phyloP scores from a whole-genome alignment of 495 filamentous ascomycete genomes.

The Pseudotulostoma volvatum region DNA sequence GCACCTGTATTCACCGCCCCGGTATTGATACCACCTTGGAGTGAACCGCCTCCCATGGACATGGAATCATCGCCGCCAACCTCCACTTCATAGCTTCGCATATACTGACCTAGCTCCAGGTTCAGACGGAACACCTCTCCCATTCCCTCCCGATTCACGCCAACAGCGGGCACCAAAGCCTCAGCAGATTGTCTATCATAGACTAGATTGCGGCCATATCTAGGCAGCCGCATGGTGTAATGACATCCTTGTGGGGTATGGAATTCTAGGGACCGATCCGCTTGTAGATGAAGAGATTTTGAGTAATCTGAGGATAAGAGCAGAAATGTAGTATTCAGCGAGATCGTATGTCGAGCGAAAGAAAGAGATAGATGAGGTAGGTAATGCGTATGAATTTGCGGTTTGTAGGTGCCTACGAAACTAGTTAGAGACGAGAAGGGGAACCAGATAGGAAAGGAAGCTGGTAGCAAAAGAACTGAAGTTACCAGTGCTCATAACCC shows the following conservation, averaged over 20 bases:
- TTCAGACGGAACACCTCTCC: conserved; percentile 91
- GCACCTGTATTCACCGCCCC: conserved; percentile 81
- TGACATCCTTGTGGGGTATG: conserved; percentile 84
- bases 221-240: conserved; percentile 69
- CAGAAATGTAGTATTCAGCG: conserved; percentile 85
- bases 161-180: conserved; percentile 73
- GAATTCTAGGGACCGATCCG: conserved; percentile 81
- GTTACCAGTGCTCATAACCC: conserved; percentile 91
- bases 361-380: conserved; percentile 84
- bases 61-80: conserved; percentile 66
- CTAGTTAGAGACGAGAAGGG: not conserved
- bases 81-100: conserved; percentile 65
- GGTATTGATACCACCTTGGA: conserved; percentile 69
- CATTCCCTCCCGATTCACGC: conserved; percentile 63
- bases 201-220: conserved; percentile 79
- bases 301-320: conserved; percentile 89
- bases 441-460: not conserved
- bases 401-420: conserved; percentile 64
- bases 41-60: conserved; percentile 42
- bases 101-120: conserved; percentile 76
- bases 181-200: conserved; percentile 80
- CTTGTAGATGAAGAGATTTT: conserved; percentile 87
- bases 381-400: conserved; percentile 91
- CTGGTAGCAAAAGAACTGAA: conserved; percentile 5
- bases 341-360: conserved; percentile 79